Evolutionary conservation across 306 rosid species (phyloP).

Genomic region (Fragaria ananassa): DNA sequence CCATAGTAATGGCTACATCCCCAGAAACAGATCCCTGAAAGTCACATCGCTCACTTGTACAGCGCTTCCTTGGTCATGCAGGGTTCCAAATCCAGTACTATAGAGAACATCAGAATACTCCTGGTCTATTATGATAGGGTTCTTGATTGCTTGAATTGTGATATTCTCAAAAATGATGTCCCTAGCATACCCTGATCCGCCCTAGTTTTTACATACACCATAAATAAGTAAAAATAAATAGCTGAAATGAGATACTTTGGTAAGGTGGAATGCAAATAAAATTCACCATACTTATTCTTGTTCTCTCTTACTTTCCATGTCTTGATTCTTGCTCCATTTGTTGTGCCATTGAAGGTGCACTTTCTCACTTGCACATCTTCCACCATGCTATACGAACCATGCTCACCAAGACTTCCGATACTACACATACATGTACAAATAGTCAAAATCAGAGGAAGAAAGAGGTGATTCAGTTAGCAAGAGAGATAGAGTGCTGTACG

Average conservation of each 20-base stretch:
- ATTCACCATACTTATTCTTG: no score
- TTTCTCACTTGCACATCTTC: constrained; percentile 41
- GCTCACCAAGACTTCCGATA: constrained; percentile 48
- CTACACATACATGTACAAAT: constrained; percentile 8
- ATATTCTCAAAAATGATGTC: background rate
- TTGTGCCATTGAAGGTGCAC: constrained; percentile 33
- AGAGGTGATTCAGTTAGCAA: background rate
- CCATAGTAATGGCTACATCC: background rate
- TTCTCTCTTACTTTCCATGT: constrained; percentile 38
- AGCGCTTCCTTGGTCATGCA: background rate
- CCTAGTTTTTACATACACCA: background rate
- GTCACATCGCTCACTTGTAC: constrained; percentile 14
- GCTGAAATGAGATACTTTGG: background rate
- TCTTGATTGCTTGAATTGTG: background rate
- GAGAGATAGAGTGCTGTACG: background rate
- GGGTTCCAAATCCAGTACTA: background rate
- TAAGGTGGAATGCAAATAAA: no score
- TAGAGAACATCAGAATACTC: background rate
- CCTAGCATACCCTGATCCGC: constrained; percentile 18
- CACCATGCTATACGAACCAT: constrained; percentile 22
- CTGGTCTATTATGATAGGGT: constrained; percentile 17
- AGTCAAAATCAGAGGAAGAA: background rate
- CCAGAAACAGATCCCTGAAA: background rate
- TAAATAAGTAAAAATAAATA: background rate
- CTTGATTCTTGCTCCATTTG: constrained; percentile 61